Percentiles rank a stretch among this genome's conserved stretches.
phyloP scores from a whole-genome alignment of 805 yeast species.

The Candida boidinii region DNA sequence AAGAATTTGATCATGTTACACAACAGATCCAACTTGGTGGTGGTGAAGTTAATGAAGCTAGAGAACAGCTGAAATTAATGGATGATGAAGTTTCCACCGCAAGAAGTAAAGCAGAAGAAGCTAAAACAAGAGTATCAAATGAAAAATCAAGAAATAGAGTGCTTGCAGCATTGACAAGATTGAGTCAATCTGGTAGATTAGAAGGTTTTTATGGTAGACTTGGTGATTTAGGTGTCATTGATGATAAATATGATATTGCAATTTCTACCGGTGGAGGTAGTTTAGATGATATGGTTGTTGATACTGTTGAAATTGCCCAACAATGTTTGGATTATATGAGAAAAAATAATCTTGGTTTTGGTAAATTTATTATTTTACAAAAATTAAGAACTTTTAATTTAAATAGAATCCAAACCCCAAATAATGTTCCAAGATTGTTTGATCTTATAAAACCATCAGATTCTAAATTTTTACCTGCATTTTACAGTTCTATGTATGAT shows the following conservation, averaged over 20 bases:
- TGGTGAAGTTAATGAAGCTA: slow-evolving; percentile 43
- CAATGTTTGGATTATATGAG: slow-evolving; percentile 71
- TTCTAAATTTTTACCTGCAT: slow-evolving; percentile 71
- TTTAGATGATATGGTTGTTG: slow-evolving; percentile 89
- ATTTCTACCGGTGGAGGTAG: slow-evolving; percentile 92
- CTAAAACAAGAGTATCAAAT: slow-evolving; percentile 47
- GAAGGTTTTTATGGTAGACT: slow-evolving; percentile 82
- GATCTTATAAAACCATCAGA: slow-evolving; percentile 71
- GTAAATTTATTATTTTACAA: slow-evolving; percentile 73
- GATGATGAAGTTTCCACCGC: slow-evolving; percentile 41
- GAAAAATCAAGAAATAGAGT: slow-evolving; percentile 68
- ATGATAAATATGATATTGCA: slow-evolving; percentile 83
- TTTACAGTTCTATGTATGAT: slow-evolving; percentile 77
- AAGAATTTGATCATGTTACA: slow-evolving; percentile 38
- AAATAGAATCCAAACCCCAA: slow-evolving; percentile 58
- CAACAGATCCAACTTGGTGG: slow-evolving; percentile 54
- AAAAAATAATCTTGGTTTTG: slow-evolving; percentile 78
- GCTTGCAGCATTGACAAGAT: slow-evolving; percentile 53
- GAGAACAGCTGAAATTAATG: slow-evolving; percentile 40
- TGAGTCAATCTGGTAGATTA: slow-evolving; percentile 75
- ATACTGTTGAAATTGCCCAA: slow-evolving; percentile 53
- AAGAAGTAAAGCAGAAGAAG: slow-evolving; percentile 61
- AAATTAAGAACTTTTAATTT: slow-evolving; percentile 61
- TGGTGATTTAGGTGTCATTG: slow-evolving; percentile 90
- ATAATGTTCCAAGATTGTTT: slow-evolving; percentile 69